These are phyloP conservation scores for Amaranthus hypochondriacus DNA, from an alignment of 148 eudicot species.

Conservation along the genomic window DNA sequence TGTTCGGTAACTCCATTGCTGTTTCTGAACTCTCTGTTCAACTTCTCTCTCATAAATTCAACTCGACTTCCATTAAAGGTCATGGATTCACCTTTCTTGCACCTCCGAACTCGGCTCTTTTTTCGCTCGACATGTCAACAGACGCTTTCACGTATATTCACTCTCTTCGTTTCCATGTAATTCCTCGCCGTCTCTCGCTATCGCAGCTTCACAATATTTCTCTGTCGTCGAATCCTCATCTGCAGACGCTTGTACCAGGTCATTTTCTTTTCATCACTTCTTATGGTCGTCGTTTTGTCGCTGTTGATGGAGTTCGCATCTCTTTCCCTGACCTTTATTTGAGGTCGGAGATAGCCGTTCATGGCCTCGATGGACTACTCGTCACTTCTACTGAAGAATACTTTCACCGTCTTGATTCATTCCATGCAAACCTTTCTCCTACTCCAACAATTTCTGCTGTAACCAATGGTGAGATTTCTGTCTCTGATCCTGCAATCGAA, in stretches of 20 bases:
- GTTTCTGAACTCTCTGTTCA: conserved; percentile 40
- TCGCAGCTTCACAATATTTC: conserved; percentile 36
- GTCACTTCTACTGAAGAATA: conserved; percentile 25
- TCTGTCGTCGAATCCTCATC: conserved; percentile 20
- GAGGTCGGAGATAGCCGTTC: conserved; percentile 36
- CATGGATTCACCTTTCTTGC: conserved; percentile 42
- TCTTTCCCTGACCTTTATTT: conserved; percentile 41
- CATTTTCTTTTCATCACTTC: conserved; percentile 29
- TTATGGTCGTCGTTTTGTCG: conserved; percentile 21
- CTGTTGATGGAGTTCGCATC: conserved; percentile 42
- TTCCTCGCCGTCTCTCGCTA: conserved; percentile 35
- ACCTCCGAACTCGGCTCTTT: conserved; percentile 40
- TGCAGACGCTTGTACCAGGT: conserved; percentile 38
- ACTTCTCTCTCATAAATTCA: conserved; percentile 26
- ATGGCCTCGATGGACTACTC: conserved; percentile 52
- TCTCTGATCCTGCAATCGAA: neutral
- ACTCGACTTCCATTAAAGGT: neutral
- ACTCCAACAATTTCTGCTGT: neutral
- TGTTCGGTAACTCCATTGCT: conserved; percentile 45
- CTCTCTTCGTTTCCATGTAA: conserved; percentile 45
- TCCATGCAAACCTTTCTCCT: neutral
- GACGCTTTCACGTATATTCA: conserved; percentile 41
- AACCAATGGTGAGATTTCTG: too few relatives aligned
- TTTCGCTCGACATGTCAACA: conserved; percentile 45
- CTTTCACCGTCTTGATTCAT: conserved; percentile 14